Evolutionary conservation across 768 basidiomycete species (phyloP).

Genomic region (Trametes coccinea): DNA sequence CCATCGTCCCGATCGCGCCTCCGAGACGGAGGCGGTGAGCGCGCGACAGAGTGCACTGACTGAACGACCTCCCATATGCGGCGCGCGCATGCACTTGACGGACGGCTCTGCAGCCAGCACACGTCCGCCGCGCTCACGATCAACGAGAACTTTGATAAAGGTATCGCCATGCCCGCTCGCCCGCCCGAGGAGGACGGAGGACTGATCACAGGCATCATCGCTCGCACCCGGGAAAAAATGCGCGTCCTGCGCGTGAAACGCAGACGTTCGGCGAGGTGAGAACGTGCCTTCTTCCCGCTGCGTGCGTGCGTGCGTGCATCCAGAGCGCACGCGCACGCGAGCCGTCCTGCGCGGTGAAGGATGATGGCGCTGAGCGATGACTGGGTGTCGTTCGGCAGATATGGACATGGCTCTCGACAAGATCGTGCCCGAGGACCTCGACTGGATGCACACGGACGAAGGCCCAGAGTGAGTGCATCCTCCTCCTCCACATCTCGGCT

Average conservation of each 20-base stretch:
- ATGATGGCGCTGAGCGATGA: background rate
- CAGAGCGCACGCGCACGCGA: no score
- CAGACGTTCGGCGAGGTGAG: slow-evolving; percentile 48
- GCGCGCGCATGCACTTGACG: background rate
- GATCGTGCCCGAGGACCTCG: slow-evolving; percentile 80
- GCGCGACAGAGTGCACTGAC: slow-evolving; percentile 29
- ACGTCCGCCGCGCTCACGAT: slow-evolving; percentile 78
- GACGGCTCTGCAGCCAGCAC: slow-evolving; percentile 52
- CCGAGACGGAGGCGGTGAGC: background rate
- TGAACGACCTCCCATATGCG: background rate
- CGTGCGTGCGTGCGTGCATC: background rate
- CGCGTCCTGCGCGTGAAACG: slow-evolving; percentile 1
- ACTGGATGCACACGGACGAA: slow-evolving; percentile 89
- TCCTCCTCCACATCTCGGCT: background rate
- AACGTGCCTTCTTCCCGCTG: background rate
- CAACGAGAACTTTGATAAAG: slow-evolving; percentile 88
- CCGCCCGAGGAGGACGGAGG: background rate
- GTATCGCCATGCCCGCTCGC: slow-evolving; percentile 36
- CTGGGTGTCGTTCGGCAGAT: slow-evolving; percentile 45
- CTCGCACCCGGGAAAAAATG: background rate
- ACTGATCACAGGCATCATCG: background rate
- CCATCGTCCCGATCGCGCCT: slow-evolving; percentile 7
- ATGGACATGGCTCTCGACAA: slow-evolving; percentile 94
- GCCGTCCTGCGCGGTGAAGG: no score
- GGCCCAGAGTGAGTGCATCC: slow-evolving; percentile 75